These are phyloP conservation scores for Byssochlamys sp. DNA, from an alignment of 2,329 filamentous ascomycete genomes.

Conservation along the genomic window DNA sequence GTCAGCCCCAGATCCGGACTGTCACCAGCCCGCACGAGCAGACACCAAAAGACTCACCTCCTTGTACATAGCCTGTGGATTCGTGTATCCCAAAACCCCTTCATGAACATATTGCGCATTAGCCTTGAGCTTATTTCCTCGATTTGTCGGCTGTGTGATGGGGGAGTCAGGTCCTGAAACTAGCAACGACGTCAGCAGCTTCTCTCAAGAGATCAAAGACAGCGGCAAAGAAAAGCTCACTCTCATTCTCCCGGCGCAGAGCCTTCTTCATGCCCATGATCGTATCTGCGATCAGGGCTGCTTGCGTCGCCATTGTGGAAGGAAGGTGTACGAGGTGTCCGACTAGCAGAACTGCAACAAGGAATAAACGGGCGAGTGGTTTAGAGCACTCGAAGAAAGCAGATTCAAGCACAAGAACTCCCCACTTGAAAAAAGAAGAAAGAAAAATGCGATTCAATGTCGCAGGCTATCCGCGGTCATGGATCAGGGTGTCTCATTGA, in stretches of 20 bases:
- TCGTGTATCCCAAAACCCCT: slow-evolving; percentile 43
- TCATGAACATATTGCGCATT: slow-evolving; percentile 49
- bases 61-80: slow-evolving; percentile 45
- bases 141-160: slow-evolving; percentile 47
- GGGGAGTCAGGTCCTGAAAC: slow-evolving; percentile 41
- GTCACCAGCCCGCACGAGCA: neutral
- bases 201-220: slow-evolving; percentile 7
- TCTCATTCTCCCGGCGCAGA: slow-evolving; percentile 37
- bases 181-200: slow-evolving; percentile 8
- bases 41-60: slow-evolving; percentile 35
- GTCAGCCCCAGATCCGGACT: slow-evolving; percentile 5
- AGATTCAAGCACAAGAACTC: neutral
- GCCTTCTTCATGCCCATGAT: slow-evolving; percentile 47
- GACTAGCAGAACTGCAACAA: neutral
- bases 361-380: neutral
- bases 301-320: slow-evolving; percentile 34
- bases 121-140: slow-evolving; percentile 52
- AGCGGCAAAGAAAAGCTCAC: slow-evolving; percentile 18
- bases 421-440: too few species aligned
- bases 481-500: neutral
- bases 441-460: neutral
- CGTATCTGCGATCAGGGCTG: slow-evolving; percentile 42
- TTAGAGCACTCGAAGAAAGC: neutral
- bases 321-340: slow-evolving; percentile 2
- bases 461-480: neutral